These are phyloP conservation scores for Pichia sp. DNA, from an alignment of 1,139 yeast genomes.

Conservation along the genomic window DNA sequence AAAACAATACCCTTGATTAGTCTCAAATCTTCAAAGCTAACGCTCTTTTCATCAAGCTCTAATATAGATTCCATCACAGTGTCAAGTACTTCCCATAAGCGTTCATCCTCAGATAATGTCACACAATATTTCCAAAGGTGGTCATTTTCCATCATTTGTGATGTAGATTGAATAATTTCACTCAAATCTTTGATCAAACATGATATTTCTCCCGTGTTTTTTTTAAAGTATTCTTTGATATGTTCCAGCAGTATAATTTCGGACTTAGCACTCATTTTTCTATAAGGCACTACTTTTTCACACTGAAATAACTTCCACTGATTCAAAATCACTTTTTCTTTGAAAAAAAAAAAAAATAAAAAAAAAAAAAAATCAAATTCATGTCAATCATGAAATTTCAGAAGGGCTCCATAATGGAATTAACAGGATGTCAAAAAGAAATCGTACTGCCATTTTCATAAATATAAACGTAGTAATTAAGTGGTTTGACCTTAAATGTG, in stretches of 20 bases:
- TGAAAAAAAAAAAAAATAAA: too few species aligned
- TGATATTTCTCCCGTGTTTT: neutral
- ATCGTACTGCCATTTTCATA: too few species aligned
- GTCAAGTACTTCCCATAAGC: conserved; percentile 1
- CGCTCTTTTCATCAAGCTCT: neutral
- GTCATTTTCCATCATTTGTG: conserved; percentile 9
- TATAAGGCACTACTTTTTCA: too few species aligned
- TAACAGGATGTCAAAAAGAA: too few species aligned
- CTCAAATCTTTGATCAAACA: conserved; percentile 2
- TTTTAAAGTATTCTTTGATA: neutral
- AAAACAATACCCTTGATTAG: conserved; percentile 11
- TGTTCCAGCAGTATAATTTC: neutral
- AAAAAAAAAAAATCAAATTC: too few species aligned
- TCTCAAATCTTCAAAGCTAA: conserved; percentile 4
- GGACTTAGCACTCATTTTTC: too few species aligned
- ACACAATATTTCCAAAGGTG: conserved; percentile 6
- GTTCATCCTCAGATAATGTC: neutral
- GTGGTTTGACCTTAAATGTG: too few species aligned
- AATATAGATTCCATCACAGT: neutral
- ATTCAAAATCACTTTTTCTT: too few species aligned
- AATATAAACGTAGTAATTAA: too few species aligned
- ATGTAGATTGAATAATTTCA: conserved; percentile 6
- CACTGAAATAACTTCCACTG: too few species aligned
- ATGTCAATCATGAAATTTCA: too few species aligned
- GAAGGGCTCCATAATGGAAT: too few species aligned